These are phyloP conservation scores for Rhizopogon salebrosus DNA, from an alignment of 768 basidiomycete species.

Conservation along the genomic window DNA sequence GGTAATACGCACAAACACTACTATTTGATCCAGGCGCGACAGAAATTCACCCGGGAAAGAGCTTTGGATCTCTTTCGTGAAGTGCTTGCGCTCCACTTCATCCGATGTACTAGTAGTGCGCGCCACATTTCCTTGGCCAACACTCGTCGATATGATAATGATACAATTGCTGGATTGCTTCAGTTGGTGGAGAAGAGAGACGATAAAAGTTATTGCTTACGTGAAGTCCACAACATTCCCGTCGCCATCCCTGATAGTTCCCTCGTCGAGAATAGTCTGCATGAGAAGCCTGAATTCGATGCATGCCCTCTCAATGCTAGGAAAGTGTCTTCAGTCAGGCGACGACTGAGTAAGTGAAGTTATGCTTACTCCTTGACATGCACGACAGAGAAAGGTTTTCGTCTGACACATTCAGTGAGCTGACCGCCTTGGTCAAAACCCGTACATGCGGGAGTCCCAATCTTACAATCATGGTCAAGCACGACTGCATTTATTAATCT, in stretches of 20 bases:
- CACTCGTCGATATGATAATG: constrained; percentile 2
- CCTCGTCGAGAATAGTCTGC: constrained; percentile 42
- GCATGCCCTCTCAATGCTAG: constrained; percentile 36
- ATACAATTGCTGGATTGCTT: constrained; percentile 2
- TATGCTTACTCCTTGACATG: constrained; percentile 17
- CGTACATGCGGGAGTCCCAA: constrained; percentile 30
- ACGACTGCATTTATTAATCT: too few relatives aligned
- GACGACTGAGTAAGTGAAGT: background rate
- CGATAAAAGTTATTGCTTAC: background rate
- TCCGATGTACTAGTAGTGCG: background rate
- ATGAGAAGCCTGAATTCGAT: constrained; percentile 38
- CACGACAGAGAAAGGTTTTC: constrained; percentile 33
- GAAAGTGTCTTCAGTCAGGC: background rate
- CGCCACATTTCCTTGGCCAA: constrained; percentile 1
- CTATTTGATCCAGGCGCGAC: constrained; percentile 4
- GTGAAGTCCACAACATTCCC: constrained; percentile 3
- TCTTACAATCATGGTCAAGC: constrained; percentile 5
- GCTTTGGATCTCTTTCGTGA: background rate
- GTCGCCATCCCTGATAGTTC: constrained; percentile 36
- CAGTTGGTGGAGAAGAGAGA: background rate
- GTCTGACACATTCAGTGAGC: constrained; percentile 37
- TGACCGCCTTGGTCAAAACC: constrained; percentile 39
- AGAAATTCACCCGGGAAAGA: constrained; percentile 3
- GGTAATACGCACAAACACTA: background rate
- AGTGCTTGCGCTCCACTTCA: constrained; percentile 1